Evolutionary conservation across 768 basidiomycete genomes (phyloP).

Genomic region (Pisolithus marmoratus): DNA sequence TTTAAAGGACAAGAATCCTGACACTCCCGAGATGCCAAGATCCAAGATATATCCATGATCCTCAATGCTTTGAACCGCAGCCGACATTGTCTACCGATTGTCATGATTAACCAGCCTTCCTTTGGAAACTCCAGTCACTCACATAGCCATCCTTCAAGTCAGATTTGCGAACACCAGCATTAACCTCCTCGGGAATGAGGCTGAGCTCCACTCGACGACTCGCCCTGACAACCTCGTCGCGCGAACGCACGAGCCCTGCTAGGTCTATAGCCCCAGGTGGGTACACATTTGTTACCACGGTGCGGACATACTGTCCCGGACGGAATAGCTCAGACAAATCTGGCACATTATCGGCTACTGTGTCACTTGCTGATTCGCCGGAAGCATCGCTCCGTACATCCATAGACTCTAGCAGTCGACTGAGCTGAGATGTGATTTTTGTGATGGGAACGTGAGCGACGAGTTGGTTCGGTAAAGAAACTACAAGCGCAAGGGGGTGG

Average conservation of each 20-base stretch:
- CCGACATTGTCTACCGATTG: slow-evolving; percentile 57
- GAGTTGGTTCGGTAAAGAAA: slow-evolving; percentile 95
- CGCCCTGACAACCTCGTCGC: slow-evolving; percentile 61
- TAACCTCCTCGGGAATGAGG: slow-evolving; percentile 78
- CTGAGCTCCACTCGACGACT: slow-evolving; percentile 82
- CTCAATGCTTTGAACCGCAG: slow-evolving; percentile 77
- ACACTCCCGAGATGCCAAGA: slow-evolving; percentile 69
- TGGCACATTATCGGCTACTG: slow-evolving; percentile 38
- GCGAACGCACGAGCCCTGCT: slow-evolving; percentile 51
- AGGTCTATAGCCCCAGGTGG: slow-evolving; percentile 58
- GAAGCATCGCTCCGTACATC: slow-evolving; percentile 48
- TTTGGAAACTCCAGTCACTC: slow-evolving; percentile 30
- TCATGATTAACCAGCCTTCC: background rate
- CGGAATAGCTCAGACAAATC: slow-evolving; percentile 71
- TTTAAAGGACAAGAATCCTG: slow-evolving; percentile 82
- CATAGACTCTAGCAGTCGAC: slow-evolving; percentile 58
- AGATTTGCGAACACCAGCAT: slow-evolving; percentile 67
- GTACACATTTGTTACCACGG: slow-evolving; percentile 66
- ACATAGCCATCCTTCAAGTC: slow-evolving; percentile 77
- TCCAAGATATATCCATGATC: slow-evolving; percentile 94
- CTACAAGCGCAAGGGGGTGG: slow-evolving; percentile 81
- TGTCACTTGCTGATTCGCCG: slow-evolving; percentile 39
- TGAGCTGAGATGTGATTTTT: slow-evolving; percentile 78
- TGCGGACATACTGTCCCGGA: slow-evolving; percentile 83
- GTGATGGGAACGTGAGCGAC: slow-evolving; percentile 93